Conservation (phyloP, 2,329 filamentous ascomycete genomes). For the Cladophialophora immunda region DNA sequence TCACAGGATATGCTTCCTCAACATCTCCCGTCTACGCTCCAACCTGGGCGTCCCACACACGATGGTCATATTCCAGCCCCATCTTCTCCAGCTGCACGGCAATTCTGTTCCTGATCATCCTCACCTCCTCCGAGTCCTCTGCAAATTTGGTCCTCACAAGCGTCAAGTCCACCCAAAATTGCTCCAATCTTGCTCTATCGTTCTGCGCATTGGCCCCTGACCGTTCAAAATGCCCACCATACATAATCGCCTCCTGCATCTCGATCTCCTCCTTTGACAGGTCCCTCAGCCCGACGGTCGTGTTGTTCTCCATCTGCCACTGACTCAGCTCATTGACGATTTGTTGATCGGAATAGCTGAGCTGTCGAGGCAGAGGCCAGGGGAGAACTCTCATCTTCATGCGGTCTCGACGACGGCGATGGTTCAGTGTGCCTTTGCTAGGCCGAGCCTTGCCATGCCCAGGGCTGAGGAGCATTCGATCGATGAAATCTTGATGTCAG, state of each 20-base stretch:
- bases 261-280: conserved; percentile 29
- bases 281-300: conserved; percentile 14
- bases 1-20: background rate
- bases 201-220: conserved; percentile 25
- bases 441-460: conserved; percentile 18
- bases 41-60: background rate
- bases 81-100: conserved; percentile 19
- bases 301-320: conserved; percentile 15
- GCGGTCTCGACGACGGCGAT: conserved; percentile 32
- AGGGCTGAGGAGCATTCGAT: conserved; percentile 24
- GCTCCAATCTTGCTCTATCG: conserved; percentile 10
- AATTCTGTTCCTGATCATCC: conserved; percentile 18
- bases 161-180: conserved; percentile 14
- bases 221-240: conserved; percentile 28
- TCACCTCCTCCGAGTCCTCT: conserved; percentile 25
- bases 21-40: background rate
- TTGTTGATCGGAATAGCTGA: conserved; percentile 30
- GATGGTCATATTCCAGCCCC: conserved; percentile 13
- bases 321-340: conserved; percentile 16
- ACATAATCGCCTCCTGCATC: conserved; percentile 29
- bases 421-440: conserved; percentile 27
- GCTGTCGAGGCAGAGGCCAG: conserved; percentile 23
- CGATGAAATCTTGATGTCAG: conserved; percentile 32
- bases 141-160: conserved; percentile 22
- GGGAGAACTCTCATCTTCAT: conserved; percentile 28